Conservation (phyloP, 805 yeast species). For the Komagataella kurtzmanii region DNA sequence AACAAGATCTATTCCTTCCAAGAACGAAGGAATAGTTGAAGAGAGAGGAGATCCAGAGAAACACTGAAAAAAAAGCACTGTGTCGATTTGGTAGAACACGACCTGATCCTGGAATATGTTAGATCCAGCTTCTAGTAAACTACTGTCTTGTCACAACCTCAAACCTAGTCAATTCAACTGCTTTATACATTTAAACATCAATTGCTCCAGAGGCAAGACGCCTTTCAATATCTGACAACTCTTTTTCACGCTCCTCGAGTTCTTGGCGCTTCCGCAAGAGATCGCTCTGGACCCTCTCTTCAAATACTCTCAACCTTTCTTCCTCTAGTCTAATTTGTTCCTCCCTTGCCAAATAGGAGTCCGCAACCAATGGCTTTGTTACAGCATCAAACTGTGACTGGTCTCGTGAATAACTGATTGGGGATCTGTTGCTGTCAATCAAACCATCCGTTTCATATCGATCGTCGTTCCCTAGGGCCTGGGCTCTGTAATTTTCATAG, state of each 20-base stretch:
- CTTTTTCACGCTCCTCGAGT: constrained; percentile 31
- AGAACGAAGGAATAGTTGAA: background rate
- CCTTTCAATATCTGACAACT: constrained; percentile 7
- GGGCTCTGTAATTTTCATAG: constrained; percentile 84
- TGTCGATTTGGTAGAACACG: background rate
- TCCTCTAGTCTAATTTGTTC: constrained; percentile 85
- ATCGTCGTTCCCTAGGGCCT: constrained; percentile 32
- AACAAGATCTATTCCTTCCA: background rate
- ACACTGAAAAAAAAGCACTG: background rate
- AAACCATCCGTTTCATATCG: constrained; percentile 1
- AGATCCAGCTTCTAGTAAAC: constrained; percentile 1
- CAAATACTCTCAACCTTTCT: constrained; percentile 75
- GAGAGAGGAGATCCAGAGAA: background rate
- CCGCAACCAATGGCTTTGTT: background rate
- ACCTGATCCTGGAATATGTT: background rate
- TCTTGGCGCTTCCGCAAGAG: constrained; percentile 70
- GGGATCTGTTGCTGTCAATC: background rate
- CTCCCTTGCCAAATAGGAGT: constrained; percentile 34
- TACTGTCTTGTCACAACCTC: constrained; percentile 1
- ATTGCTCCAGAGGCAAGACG: constrained; percentile 17
- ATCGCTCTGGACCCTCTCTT: constrained; percentile 82
- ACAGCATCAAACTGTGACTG: background rate
- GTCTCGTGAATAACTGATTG: background rate
- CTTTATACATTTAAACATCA: constrained; percentile 12
- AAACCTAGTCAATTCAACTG: constrained; percentile 4